Percentiles rank a stretch among this genome's conserved stretches.
Evolutionary conservation across 2,329 filamentous ascomycete species (phyloP).

Genomic region (Trichoderma atroviride): DNA sequence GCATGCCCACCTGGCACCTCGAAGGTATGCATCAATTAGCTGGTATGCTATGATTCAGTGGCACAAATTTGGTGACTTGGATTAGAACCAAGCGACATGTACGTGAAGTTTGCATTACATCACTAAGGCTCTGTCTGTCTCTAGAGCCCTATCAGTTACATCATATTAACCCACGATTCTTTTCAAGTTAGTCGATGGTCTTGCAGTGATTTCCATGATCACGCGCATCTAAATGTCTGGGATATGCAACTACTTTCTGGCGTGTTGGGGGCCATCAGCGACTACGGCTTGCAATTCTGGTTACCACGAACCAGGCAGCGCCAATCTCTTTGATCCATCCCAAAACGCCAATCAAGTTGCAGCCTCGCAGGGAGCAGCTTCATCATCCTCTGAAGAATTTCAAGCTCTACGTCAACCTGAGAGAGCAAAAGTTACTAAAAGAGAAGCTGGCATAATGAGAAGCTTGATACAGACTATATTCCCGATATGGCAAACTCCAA

Average conservation of each 20-base stretch:
- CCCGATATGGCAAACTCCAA: neutral
- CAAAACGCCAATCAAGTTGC: neutral
- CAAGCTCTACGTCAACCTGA: neutral
- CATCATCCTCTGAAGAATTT: neutral
- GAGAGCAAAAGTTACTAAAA: neutral
- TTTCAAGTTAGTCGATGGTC: neutral
- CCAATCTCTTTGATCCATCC: neutral
- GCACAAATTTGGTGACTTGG: neutral
- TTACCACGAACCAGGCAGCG: neutral
- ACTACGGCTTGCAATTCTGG: no score
- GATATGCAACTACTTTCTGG: neutral
- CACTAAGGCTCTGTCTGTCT: neutral
- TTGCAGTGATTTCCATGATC: neutral
- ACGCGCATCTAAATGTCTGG: neutral
- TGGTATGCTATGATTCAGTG: neutral
- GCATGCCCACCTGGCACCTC: no score
- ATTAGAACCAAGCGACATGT: neutral
- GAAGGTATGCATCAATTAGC: neutral
- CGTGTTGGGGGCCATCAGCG: neutral
- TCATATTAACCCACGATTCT: neutral
- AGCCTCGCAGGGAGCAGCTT: neutral
- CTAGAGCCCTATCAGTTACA: neutral
- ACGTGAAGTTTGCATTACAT: neutral
- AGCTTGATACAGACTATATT: neutral
- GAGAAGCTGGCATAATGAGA: neutral